These are phyloP conservation scores for Volvariella surrecta DNA, from an alignment of 1,284 basidiomycete genomes.

Conservation along the genomic window DNA sequence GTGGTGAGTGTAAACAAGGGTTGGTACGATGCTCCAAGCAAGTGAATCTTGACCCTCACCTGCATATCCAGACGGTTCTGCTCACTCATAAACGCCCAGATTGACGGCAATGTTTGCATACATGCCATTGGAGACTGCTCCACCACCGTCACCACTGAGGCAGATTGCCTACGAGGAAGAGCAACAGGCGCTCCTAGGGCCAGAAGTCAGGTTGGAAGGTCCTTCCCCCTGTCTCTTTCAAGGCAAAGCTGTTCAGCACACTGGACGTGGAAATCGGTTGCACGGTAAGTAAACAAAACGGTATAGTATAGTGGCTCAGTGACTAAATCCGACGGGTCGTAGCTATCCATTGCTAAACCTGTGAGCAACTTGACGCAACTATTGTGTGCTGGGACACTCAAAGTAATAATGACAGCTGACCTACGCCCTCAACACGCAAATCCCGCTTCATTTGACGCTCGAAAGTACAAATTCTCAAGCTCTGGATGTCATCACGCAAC, in stretches of 20 bases:
- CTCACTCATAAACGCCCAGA: constrained; percentile 12
- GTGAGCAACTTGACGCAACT: background rate
- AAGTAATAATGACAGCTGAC: background rate
- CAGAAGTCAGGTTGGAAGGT: constrained; percentile 39
- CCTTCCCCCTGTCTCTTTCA: constrained; percentile 24
- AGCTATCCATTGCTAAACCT: background rate
- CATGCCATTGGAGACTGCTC: constrained; percentile 29
- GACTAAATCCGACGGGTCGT: background rate
- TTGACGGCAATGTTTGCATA: constrained; percentile 29
- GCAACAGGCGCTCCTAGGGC: constrained; percentile 29
- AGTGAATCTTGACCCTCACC: constrained; percentile 19
- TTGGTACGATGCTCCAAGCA: constrained; percentile 31
- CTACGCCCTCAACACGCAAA: background rate
- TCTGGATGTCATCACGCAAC: background rate
- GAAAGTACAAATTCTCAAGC: background rate
- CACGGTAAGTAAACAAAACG: no score
- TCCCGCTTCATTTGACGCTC: background rate
- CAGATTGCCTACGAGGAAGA: constrained; percentile 36
- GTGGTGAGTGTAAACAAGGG: constrained; percentile 38
- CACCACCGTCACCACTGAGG: constrained; percentile 36
- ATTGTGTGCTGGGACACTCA: constrained; percentile 9
- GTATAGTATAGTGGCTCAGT: no score
- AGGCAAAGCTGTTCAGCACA: constrained; percentile 29
- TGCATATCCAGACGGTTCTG: background rate
- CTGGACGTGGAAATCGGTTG: background rate